Evolutionary conservation across 192 early-diverging fungal genomes (phyloP).

Genomic region (Helicostylum pulchrum): DNA sequence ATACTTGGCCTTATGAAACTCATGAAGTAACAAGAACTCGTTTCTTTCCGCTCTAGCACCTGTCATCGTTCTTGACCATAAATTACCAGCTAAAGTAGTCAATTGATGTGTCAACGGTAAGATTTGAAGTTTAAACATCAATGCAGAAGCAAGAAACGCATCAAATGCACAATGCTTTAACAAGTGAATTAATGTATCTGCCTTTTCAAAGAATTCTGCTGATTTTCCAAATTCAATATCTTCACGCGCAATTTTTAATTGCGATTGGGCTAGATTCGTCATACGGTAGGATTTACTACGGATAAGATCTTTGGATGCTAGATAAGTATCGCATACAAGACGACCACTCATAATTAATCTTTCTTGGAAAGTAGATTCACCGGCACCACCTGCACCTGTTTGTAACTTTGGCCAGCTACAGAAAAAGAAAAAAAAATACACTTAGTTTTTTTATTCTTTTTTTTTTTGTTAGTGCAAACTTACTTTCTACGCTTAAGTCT

Average conservation of each 20-base stretch:
- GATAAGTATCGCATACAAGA: constrained; percentile 91
- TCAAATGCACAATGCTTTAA: constrained; percentile 82
- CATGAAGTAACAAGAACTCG: constrained; percentile 92
- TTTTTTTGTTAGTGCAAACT: constrained; percentile 1
- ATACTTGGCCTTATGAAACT: constrained; percentile 89
- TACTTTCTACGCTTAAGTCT: constrained; percentile 73
- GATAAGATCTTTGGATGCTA: constrained; percentile 83
- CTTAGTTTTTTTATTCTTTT: neutral
- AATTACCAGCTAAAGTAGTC: constrained; percentile 90
- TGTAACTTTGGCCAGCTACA: constrained; percentile 83
- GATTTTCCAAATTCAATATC: constrained; percentile 84
- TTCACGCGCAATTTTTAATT: constrained; percentile 75
- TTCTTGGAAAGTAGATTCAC: constrained; percentile 75
- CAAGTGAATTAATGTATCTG: constrained; percentile 62
- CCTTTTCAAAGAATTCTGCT: constrained; percentile 61
- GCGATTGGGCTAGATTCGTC: constrained; percentile 68
- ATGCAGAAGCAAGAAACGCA: constrained; percentile 67
- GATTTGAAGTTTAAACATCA: constrained; percentile 90
- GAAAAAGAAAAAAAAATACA: neutral
- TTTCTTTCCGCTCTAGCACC: constrained; percentile 93
- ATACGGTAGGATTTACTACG: constrained; percentile 83
- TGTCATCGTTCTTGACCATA: constrained; percentile 90
- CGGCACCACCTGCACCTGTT: constrained; percentile 71
- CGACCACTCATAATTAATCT: constrained; percentile 65
- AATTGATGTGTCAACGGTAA: constrained; percentile 90